Evolutionary conservation across 345 rosid species (phyloP), one percentile per base, ranked within the genome.

Genomic region (Euphorbia peplus): DNA sequence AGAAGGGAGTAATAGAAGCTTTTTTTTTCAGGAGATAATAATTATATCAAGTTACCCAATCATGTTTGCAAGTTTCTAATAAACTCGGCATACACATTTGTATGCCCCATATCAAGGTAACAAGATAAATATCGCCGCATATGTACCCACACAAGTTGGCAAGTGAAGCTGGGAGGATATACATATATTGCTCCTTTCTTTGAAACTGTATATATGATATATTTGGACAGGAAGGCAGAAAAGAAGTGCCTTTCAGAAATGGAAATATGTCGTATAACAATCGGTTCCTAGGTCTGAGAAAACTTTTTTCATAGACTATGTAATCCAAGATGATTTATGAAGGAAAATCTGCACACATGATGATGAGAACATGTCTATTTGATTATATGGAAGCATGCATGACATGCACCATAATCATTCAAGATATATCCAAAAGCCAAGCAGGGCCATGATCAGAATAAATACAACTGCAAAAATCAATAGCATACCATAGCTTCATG

Each of bases 401-500:
- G 28, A 41, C 64, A 66, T 63, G n/a, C 39, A 60, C 29, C 52
- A 5, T 24, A 18, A 4, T 68, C 69, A 66, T 4, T 22, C 15
- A 52, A 52, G 60, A 66, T 13, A 64, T 15, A 8, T 63, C 50
- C 25, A 46, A 26, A 52, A 26, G 51, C 24, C 32, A 37, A 21
- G 54, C 48, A 66, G 24, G 70, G 22, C 28, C 14, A 67, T 42
- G 62, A 68, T 65, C 53, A 53, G 66, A 25, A 73, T 25, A 66
- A 56, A 63, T 41, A 24, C 37, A 70, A 52, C 47, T 39, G 44
- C 62, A 62, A 59, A 44, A 70, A 56, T 60, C 44, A 70, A 62
- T 44, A 42, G 39, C 74, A 64, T 88, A 91, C 99, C 98, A 88
- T 78, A 54, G 99, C 96, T 82, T 95, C 96, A 77, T 90, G 93